phyloP scores from a whole-genome alignment of 1,284 basidiomycete genomes.

The Papiliotrema fonsecae region DNA sequence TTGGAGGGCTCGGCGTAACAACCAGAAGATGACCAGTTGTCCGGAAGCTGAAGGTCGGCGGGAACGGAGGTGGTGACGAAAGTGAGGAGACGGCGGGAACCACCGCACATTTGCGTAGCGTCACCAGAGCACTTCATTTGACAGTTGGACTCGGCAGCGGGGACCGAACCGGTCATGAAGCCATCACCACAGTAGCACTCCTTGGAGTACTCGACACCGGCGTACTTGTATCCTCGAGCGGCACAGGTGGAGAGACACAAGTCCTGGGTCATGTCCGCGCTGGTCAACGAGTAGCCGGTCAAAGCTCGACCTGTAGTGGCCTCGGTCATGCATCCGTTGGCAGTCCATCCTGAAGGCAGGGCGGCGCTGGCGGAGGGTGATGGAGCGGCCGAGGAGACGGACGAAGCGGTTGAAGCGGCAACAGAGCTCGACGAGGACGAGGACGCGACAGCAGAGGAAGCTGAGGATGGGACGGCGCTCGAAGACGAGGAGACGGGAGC shows the following conservation, averaged over 20 bases:
- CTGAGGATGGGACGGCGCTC: not conserved
- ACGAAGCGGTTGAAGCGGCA: conserved; percentile 28
- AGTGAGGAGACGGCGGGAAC: not conserved
- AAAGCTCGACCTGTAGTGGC: conserved; percentile 22
- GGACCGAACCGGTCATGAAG: conserved; percentile 5
- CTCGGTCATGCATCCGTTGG: conserved; percentile 31
- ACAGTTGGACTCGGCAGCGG: conserved; percentile 11
- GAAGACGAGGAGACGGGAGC: not conserved
- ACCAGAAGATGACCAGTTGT: conserved; percentile 11
- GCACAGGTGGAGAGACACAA: conserved; percentile 14
- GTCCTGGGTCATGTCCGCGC: conserved; percentile 19
- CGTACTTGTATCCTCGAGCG: conserved; percentile 6
- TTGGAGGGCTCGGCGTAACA: conserved; percentile 8
- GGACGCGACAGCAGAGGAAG: not conserved
- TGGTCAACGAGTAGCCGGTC: conserved; percentile 13
- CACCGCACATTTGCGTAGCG: conserved; percentile 13
- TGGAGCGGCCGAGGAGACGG: conserved; percentile 53
- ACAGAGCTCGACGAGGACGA: not conserved
- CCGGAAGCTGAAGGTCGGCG: not conserved
- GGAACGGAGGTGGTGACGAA: not conserved
- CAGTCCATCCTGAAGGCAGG: conserved; percentile 5
- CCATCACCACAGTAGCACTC: conserved; percentile 30
- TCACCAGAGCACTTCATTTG: conserved; percentile 26
- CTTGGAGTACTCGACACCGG: conserved; percentile 16
- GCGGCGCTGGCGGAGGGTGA: conserved; percentile 43